phyloP scores from a whole-genome alignment of 2,329 filamentous ascomycete genomes.

The Alternaria triticina region DNA sequence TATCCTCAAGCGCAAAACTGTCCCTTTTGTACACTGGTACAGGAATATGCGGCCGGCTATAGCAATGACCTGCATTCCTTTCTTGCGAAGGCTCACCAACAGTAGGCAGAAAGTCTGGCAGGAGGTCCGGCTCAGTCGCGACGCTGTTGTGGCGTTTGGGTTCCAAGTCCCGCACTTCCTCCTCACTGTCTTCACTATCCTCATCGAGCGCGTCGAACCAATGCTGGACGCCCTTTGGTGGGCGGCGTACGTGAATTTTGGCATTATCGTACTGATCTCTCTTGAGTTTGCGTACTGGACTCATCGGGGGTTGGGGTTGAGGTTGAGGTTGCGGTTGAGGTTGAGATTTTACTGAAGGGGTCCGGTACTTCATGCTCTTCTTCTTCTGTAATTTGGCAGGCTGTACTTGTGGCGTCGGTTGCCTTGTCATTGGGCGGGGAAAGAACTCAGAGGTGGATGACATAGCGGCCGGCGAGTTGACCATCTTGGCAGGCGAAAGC shows the following conservation, averaged over 20 bases:
- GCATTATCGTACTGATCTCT: conserved; percentile 53
- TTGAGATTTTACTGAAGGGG: conserved; percentile 16
- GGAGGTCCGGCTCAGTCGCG: neutral
- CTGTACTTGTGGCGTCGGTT: conserved; percentile 34
- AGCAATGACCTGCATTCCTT: conserved; percentile 7
- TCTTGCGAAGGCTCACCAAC: conserved; percentile 21
- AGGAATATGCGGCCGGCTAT: conserved; percentile 20
- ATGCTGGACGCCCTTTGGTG: conserved; percentile 57
- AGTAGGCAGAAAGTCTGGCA: conserved; percentile 28
- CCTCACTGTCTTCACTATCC: conserved; percentile 44
- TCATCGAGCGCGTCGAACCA: conserved; percentile 58
- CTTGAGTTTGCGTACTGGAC: conserved; percentile 36
- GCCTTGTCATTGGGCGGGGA: conserved; percentile 40
- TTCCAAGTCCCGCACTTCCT: conserved; percentile 12
- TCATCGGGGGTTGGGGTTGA: conserved; percentile 10
- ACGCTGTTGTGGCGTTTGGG: neutral
- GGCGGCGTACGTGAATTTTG: conserved; percentile 55
- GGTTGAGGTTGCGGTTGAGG: neutral
- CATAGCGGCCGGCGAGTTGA: conserved; percentile 50
- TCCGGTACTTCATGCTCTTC: conserved; percentile 26
- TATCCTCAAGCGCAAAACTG: conserved; percentile 29
- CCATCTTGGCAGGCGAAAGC: conserved; percentile 49
- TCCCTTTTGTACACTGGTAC: conserved; percentile 23
- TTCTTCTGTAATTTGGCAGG: conserved; percentile 29
- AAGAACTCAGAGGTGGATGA: conserved; percentile 48